Evolutionary conservation across 345 rosid genomes (phyloP).

Genomic region (Noccaea bulbosa): DNA sequence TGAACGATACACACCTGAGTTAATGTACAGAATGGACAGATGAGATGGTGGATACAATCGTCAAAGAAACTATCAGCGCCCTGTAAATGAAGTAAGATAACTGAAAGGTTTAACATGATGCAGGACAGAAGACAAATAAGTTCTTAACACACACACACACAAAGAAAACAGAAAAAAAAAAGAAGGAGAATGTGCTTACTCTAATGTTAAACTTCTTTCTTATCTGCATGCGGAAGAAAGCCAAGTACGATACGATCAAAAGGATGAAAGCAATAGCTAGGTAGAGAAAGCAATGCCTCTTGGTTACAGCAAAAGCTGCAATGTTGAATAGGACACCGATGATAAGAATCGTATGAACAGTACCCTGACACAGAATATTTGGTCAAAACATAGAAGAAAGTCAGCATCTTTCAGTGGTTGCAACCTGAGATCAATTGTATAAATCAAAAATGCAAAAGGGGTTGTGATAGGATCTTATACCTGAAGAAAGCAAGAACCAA

Average conservation of each 20-base stretch:
- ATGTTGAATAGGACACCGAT: constrained; percentile 46
- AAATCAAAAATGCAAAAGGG: neutral
- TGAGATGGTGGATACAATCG: constrained; percentile 73
- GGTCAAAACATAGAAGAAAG: constrained; percentile 15
- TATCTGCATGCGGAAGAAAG: constrained; percentile 69
- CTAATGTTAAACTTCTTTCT: constrained; percentile 77
- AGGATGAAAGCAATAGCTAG: constrained; percentile 60
- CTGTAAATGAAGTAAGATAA: constrained; percentile 46
- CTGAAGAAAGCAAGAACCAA: constrained; percentile 85
- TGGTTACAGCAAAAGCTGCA: constrained; percentile 63
- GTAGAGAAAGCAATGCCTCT: constrained; percentile 67
- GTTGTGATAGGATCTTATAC: constrained; percentile 36
- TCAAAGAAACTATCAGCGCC: constrained; percentile 70
- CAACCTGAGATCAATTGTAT: constrained; percentile 4
- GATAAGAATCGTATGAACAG: constrained; percentile 61
- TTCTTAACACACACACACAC: neutral
- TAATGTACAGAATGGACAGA: constrained; percentile 80
- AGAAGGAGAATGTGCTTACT: constrained; percentile 51
- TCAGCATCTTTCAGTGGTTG: constrained; percentile 15
- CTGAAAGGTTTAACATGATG: constrained; percentile 15
- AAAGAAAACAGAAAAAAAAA: neutral
- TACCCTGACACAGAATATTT: constrained; percentile 56
- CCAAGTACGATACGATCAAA: constrained; percentile 63
- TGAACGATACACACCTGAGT: constrained; percentile 60
- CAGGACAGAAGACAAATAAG: neutral